Conservation (phyloP, 257 asterid genomes). For the Agastache rugosa region DNA sequence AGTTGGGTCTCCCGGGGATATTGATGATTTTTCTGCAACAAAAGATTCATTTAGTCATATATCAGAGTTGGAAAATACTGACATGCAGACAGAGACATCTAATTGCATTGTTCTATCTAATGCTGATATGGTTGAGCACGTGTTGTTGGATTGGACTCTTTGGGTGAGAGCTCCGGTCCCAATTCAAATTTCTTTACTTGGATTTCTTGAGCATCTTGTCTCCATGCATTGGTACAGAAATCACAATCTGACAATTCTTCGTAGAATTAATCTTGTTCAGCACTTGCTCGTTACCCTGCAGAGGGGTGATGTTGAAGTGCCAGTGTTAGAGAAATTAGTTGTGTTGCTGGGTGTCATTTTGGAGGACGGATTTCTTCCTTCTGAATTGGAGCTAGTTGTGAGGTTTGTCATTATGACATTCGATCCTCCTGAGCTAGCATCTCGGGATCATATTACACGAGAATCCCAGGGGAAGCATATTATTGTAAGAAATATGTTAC, state of each 20-base stretch:
- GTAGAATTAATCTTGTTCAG: conserved; percentile 95
- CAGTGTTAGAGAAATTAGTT: conserved; percentile 89
- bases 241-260: conserved; percentile 95
- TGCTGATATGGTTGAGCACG: conserved; percentile 99
- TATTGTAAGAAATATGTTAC: conserved; percentile 96
- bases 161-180: conserved; percentile 93
- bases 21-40: conserved; percentile 92
- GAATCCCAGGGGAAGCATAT: conserved; percentile 99
- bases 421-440: conserved; percentile 82
- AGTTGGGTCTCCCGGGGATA: conserved; percentile 84
- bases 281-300: conserved; percentile 95
- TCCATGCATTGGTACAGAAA: conserved; percentile 99
- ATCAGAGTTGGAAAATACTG: conserved; percentile 88
- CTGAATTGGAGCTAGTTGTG: conserved; percentile 96
- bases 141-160: conserved; percentile 97
- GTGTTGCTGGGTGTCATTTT: conserved; percentile 89
- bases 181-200: conserved; percentile 85
- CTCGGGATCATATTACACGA: conserved; percentile 68
- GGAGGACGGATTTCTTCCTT: conserved; percentile 97
- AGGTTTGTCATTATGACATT: conserved; percentile 97
- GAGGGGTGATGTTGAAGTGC: conserved; percentile 99
- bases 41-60: conserved; percentile 87
- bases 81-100: conserved; percentile 79
- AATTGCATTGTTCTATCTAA: conserved; percentile 95
- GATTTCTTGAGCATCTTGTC: conserved; percentile 97